Evolutionary conservation across 768 basidiomycete genomes (phyloP), one percentile per base, ranked within the genome.

Genomic region (Tubosaeta sp.): DNA sequence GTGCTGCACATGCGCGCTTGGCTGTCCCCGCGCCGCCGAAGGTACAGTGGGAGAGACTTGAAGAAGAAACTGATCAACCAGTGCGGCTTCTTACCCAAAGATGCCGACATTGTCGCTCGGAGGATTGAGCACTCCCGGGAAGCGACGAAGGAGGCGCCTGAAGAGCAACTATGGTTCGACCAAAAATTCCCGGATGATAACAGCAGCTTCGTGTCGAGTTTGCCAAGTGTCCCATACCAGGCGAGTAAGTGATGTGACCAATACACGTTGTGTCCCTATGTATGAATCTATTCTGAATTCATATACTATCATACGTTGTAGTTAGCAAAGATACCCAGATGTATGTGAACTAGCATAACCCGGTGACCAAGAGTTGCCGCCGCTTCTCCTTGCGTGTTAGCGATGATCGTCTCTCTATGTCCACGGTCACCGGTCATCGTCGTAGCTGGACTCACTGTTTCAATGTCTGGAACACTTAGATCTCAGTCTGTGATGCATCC

Each of bases 1-100:
- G 33, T 56, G 39, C 8, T 63, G 12, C 65, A 65, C 49, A 62
- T 65, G 59, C 65, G 63, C 13, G 5, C 37, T 46, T 65, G 59
- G 66, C 26, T 65, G 31, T 52, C 62, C 11, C 49, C 64, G 0
- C 53, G 53, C 42, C 63, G 48, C 14, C 37, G n/a, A 31, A 56
- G 50, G 43, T 39, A 22, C 19, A 53, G 53, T 16, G 13, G 51
- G 25, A 54, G 52, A 13, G 50, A 50, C 35, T 32, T 66, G 41
- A 59, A 55, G 52, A 58, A 25, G 50, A 68, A 65, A 35, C 29
- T 66, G 44, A 46, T 57, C 26, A 63, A 44, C 34, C 56, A 51
- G 9, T 66, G 65, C 12, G 65, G 65, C 3, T 61, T 68, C 33
- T 58, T 59, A 17, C 1, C 9, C 5, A 51, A 54, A 13, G 65